Evolutionary conservation across 208 protist genomes (phyloP).

Genomic region (Leishmania tropica): DNA sequence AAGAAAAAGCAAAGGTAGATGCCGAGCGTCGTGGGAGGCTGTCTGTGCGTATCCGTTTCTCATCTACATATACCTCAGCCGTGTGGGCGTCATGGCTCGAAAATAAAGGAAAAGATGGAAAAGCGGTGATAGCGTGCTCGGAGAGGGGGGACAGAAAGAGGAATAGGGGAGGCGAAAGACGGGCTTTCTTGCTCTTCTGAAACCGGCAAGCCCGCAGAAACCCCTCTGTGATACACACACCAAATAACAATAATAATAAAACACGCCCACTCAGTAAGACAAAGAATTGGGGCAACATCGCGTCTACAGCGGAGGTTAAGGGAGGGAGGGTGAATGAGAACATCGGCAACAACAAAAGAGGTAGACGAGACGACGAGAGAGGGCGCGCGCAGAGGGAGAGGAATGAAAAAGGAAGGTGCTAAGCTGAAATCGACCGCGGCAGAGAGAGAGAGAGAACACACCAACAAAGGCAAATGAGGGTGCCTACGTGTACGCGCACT

Average conservation of each 20-base stretch:
- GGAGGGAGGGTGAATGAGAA: background rate
- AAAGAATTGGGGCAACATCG: background rate
- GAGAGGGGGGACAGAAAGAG: background rate
- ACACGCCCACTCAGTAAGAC: background rate
- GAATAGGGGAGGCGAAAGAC: background rate
- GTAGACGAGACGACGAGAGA: background rate
- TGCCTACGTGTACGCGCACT: background rate
- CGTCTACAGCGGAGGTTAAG: background rate
- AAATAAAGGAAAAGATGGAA: background rate
- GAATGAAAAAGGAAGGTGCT: background rate
- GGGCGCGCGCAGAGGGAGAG: too few relatives aligned
- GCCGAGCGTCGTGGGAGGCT: background rate
- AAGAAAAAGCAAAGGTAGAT: background rate
- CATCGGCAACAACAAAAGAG: background rate
- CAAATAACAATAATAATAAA: background rate
- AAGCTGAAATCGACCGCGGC: background rate
- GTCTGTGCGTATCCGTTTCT: background rate
- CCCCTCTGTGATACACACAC: background rate
- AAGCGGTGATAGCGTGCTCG: background rate
- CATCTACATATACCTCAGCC: background rate
- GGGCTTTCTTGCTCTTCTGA: background rate
- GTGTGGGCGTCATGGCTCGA: background rate
- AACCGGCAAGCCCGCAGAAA: background rate
- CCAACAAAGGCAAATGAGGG: background rate
- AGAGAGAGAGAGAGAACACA: background rate